Evolutionary conservation across 1,139 yeast genomes (phyloP).

Genomic region (Saccharomyces hybrid): DNA sequence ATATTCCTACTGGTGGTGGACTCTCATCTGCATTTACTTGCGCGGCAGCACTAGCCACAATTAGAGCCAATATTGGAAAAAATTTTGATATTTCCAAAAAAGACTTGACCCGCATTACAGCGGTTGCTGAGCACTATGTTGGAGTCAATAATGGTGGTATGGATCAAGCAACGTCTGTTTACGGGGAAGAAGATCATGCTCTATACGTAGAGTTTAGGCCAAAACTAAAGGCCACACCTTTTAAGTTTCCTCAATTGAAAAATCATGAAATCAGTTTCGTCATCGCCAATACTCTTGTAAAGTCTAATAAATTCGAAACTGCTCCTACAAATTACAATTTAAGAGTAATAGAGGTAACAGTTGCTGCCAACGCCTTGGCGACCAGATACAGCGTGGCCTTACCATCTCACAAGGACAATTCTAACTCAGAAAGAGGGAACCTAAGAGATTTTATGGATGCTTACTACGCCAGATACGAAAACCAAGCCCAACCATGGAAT

Average conservation of each 20-base stretch:
- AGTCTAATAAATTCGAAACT: constrained; percentile 60
- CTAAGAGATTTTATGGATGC: constrained; percentile 56
- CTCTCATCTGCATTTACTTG: constrained; percentile 67
- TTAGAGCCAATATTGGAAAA: constrained; percentile 45
- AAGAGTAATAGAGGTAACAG: constrained; percentile 61
- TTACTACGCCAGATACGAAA: constrained; percentile 35
- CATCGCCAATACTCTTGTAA: constrained; percentile 55
- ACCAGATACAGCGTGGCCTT: constrained; percentile 38
- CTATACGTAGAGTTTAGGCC: constrained; percentile 58
- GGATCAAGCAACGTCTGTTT: constrained; percentile 70
- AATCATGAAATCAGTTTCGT: constrained; percentile 47
- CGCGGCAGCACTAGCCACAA: constrained; percentile 51
- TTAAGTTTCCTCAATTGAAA: constrained; percentile 43
- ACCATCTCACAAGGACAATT: constrained; percentile 37
- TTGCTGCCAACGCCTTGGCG: constrained; percentile 56
- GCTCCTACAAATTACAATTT: constrained; percentile 64
- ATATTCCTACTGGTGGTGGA: constrained; percentile 69
- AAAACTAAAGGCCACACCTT: constrained; percentile 45
- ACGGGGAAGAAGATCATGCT: constrained; percentile 53
- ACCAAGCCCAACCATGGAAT: constrained; percentile 37
- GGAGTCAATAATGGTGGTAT: constrained; percentile 78
- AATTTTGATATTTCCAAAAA: constrained; percentile 37
- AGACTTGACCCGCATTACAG: constrained; percentile 55
- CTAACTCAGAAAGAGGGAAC: constrained; percentile 50
- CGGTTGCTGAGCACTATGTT: constrained; percentile 63